Conservation (phyloP, 2,329 filamentous ascomycete genomes). For the Fusarium agapanthi region DNA sequence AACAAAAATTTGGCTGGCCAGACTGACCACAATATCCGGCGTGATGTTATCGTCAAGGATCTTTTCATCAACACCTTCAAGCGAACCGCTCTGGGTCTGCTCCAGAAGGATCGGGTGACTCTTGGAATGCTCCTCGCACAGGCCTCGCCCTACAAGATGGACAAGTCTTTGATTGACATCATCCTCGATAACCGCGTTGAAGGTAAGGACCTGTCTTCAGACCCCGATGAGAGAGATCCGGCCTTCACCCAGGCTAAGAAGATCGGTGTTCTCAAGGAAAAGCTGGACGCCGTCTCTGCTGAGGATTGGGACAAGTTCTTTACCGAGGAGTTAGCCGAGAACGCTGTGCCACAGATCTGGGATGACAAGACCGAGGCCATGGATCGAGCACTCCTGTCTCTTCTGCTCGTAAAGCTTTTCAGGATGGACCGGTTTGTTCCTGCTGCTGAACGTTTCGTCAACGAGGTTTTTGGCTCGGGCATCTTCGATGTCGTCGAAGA, state of each 20-base stretch:
- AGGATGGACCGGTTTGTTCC: slow-evolving; percentile 95
- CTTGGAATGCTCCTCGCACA: slow-evolving; percentile 95
- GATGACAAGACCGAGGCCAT: slow-evolving; percentile 67
- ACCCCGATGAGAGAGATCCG: slow-evolving; percentile 70
- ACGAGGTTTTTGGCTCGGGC: slow-evolving; percentile 82
- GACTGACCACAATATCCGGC: slow-evolving; percentile 79
- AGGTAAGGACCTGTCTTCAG: slow-evolving; percentile 80
- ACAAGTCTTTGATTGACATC: slow-evolving; percentile 85
- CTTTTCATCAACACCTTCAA: slow-evolving; percentile 92
- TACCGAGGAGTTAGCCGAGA: slow-evolving; percentile 85
- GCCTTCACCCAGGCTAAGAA: slow-evolving; percentile 74
- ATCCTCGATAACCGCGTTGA: slow-evolving; percentile 82
- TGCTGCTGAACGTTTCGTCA: slow-evolving; percentile 88
- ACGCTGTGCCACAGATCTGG: slow-evolving; percentile 81
- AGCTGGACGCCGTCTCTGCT: slow-evolving; percentile 68
- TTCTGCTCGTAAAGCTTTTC: slow-evolving; percentile 93
- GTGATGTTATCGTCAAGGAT: slow-evolving; percentile 90
- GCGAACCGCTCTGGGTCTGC: slow-evolving; percentile 88
- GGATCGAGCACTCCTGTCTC: slow-evolving; percentile 81
- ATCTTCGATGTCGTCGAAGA: slow-evolving; percentile 88
- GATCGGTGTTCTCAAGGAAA: slow-evolving; percentile 77
- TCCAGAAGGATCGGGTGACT: slow-evolving; percentile 94
- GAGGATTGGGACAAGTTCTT: slow-evolving; percentile 85
- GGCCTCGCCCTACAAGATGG: slow-evolving; percentile 95
- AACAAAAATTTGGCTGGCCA: slow-evolving; percentile 77